Conservation (phyloP, 1,284 basidiomycete species). For the Stereum hirsutum region DNA sequence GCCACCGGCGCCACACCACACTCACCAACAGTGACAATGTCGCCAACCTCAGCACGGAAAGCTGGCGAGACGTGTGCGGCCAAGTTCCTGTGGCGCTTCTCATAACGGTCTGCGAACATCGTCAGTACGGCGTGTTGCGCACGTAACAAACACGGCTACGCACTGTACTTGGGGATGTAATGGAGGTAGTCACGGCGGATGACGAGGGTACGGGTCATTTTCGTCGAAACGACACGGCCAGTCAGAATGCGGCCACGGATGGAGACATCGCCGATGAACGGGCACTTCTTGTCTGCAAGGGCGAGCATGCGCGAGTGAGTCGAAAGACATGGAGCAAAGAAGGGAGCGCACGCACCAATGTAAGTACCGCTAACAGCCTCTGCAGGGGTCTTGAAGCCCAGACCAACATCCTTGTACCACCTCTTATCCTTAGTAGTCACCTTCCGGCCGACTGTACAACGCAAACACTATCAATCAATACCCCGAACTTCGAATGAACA, state of each 20-base stretch:
- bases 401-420: slow-evolving; percentile 99
- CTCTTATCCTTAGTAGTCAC: slow-evolving; percentile 90
- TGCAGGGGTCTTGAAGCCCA: slow-evolving; percentile 94
- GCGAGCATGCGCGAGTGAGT: background rate
- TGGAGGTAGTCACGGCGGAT: slow-evolving; percentile 99
- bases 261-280: slow-evolving; percentile 92
- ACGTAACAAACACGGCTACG: too few species aligned
- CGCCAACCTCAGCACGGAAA: slow-evolving; percentile 93
- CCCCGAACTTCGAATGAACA: slow-evolving; percentile 4
- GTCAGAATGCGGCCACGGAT: slow-evolving; percentile 99
- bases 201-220: slow-evolving; percentile 99
- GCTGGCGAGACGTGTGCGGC: slow-evolving; percentile 96
- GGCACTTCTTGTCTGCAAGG: slow-evolving; percentile 99
- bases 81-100: slow-evolving; percentile 98
- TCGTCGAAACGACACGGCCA: slow-evolving; percentile 95
- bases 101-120: slow-evolving; percentile 74
- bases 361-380: slow-evolving; percentile 97
- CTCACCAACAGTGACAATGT: slow-evolving; percentile 92
- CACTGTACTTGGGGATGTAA: slow-evolving; percentile 98
- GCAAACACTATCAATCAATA: slow-evolving; percentile 9
- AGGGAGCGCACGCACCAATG: slow-evolving; percentile 60
- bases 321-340: background rate
- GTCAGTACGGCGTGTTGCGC: too few species aligned
- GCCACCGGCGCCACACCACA: slow-evolving; percentile 15
- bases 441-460: slow-evolving; percentile 70